Conservation (phyloP, 768 basidiomycete species). For the Filobasidium wieringae region DNA sequence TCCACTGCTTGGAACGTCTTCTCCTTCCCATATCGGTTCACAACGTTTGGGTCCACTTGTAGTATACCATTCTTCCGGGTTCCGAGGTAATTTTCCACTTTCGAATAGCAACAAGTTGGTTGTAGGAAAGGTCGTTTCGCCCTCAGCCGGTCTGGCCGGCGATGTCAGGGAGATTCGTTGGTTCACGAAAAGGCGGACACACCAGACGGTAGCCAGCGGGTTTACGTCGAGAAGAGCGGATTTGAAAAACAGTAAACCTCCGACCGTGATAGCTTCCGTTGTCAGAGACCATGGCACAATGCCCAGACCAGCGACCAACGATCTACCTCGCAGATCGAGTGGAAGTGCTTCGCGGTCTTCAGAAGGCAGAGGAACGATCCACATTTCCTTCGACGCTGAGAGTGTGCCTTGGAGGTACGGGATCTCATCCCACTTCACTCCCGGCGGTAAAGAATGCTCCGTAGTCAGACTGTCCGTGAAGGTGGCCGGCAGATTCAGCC, state of each 20-base stretch:
- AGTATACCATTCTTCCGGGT: conserved; percentile 2
- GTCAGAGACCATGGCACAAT: conserved; percentile 11
- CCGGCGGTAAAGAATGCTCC: background rate
- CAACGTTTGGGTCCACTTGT: too few relatives aligned
- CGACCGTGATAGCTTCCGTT: conserved; percentile 15
- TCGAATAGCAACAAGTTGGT: conserved; percentile 7
- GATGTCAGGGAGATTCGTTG: conserved; percentile 22
- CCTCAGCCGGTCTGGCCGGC: conserved; percentile 25
- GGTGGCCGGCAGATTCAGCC: background rate
- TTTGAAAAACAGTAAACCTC: conserved; percentile 7
- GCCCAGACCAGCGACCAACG: conserved; percentile 5
- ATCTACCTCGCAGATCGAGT: conserved; percentile 1
- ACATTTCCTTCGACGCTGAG: conserved; percentile 13
- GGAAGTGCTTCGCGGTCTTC: conserved; percentile 9
- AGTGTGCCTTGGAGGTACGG: conserved; percentile 7
- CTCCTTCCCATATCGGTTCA: conserved; percentile 26
- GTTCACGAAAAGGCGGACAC: conserved; percentile 22
- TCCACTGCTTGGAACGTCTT: conserved; percentile 15
- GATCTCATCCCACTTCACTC: background rate
- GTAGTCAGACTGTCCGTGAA: background rate
- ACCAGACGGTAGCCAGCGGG: conserved; percentile 24
- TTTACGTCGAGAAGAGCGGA: conserved; percentile 2
- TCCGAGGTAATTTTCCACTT: conserved; percentile 5
- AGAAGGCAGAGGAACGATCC: conserved; percentile 14
- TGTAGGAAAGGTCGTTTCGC: conserved; percentile 21